Conservation (phyloP, 345 rosid species). For the Gossypium bickii region DNA sequence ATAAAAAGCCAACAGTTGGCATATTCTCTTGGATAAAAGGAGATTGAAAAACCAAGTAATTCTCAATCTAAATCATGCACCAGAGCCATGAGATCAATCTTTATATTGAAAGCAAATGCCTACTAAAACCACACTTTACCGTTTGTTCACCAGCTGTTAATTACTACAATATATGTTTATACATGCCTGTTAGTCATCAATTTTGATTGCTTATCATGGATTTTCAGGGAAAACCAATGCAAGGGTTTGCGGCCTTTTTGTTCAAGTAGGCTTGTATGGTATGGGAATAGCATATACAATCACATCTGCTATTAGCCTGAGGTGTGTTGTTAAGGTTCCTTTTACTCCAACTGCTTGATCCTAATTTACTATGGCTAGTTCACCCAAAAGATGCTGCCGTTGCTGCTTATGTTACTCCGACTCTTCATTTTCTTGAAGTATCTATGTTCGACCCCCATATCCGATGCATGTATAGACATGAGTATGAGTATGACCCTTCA, state of each 20-base stretch:
- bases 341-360: background rate
- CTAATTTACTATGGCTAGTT: background rate
- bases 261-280: slow-evolving; percentile 39
- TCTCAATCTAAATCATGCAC: background rate
- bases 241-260: slow-evolving; percentile 32
- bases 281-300: slow-evolving; percentile 41
- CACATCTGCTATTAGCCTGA: slow-evolving; percentile 45
- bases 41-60: background rate
- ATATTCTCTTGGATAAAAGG: background rate
- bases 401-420: background rate
- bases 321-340: slow-evolving; percentile 25
- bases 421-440: background rate
- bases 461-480: background rate
- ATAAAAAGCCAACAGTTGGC: background rate
- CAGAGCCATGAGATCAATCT: background rate
- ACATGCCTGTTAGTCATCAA: background rate
- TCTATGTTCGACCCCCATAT: background rate
- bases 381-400: background rate
- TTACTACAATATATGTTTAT: background rate
- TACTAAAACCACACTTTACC: background rate
- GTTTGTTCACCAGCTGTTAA: background rate
- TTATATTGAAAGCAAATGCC: background rate
- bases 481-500: background rate
- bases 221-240: slow-evolving; percentile 35
- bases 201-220: slow-evolving; percentile 1